Evolutionary conservation across 371 early-diverging fungal species (phyloP).

Genomic region (Syncephalastrum sp.): DNA sequence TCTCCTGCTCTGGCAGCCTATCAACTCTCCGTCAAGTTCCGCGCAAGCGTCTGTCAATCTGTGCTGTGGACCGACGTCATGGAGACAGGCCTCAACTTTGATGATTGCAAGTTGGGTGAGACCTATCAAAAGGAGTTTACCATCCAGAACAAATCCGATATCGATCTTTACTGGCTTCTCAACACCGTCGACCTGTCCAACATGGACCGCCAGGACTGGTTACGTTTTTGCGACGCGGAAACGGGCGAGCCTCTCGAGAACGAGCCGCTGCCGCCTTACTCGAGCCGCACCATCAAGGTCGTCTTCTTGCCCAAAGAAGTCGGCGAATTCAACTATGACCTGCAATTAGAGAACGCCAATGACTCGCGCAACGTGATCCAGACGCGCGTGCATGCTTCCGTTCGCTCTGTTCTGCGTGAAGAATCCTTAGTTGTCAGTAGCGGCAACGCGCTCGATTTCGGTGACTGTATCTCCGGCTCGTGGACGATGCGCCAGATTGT

Average conservation of each 20-base stretch:
- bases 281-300: conserved; percentile 73
- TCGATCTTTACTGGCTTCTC: conserved; percentile 86
- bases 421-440: conserved; percentile 77
- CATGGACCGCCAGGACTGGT: conserved; percentile 57
- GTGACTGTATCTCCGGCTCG: conserved; percentile 86
- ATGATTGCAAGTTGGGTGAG: conserved; percentile 89
- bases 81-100: conserved; percentile 88
- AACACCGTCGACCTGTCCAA: conserved; percentile 68
- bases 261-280: conserved; percentile 70
- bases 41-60: conserved; percentile 83
- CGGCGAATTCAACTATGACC: conserved; percentile 87
- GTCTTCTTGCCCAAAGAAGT: conserved; percentile 84
- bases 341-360: conserved; percentile 90
- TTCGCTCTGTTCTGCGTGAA: conserved; percentile 74
- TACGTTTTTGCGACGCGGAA: conserved; percentile 75
- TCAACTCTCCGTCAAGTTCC: conserved; percentile 75
- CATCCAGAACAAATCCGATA: conserved; percentile 88
- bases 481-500: conserved; percentile 80
- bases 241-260: conserved; percentile 54
- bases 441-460: conserved; percentile 87
- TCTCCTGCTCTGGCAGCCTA: conserved; percentile 54
- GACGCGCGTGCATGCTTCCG: conserved; percentile 80
- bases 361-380: conserved; percentile 82
- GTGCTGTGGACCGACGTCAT: conserved; percentile 88
- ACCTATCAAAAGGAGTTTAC: conserved; percentile 89